phyloP scores from a whole-genome alignment of 2,329 filamentous ascomycete genomes.

The Xylariaceae sp. region DNA sequence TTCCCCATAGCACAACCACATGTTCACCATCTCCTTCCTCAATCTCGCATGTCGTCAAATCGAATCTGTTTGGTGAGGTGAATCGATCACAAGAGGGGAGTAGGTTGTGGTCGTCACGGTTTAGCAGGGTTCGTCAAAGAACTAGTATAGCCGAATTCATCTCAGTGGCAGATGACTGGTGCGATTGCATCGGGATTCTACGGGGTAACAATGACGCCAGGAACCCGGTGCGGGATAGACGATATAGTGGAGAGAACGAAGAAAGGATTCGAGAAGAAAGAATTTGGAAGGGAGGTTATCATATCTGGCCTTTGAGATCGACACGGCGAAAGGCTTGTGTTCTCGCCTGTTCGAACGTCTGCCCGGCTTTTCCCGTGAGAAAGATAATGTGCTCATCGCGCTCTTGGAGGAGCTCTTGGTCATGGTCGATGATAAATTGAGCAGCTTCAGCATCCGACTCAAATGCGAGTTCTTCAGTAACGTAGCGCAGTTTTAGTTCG shows the following conservation, averaged over 20 bases:
- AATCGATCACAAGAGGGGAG: slow-evolving; percentile 18
- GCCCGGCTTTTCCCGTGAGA: slow-evolving; percentile 67
- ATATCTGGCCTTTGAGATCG: slow-evolving; percentile 98
- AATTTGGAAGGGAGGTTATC: slow-evolving; percentile 32
- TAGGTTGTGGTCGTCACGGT: slow-evolving; percentile 16
- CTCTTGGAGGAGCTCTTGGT: slow-evolving; percentile 72
- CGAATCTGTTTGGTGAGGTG: slow-evolving; percentile 6
- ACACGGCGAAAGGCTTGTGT: slow-evolving; percentile 75
- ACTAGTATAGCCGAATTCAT: slow-evolving; percentile 14
- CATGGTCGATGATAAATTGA: slow-evolving; percentile 82
- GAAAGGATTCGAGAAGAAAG: slow-evolving; percentile 18
- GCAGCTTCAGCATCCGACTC: slow-evolving; percentile 87
- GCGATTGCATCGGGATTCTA: slow-evolving; percentile 6
- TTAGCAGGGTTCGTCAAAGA: slow-evolving; percentile 14
- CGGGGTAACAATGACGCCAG: background rate
- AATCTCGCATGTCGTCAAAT: slow-evolving; percentile 6
- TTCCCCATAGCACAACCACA: background rate
- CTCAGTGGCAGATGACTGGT: slow-evolving; percentile 1
- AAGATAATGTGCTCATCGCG: slow-evolving; percentile 70
- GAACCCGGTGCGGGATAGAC: background rate
- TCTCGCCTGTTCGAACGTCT: slow-evolving; percentile 70
- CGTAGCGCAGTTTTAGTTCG: slow-evolving; percentile 81
- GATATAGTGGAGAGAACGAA: slow-evolving; percentile 10
- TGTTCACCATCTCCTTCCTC: slow-evolving; percentile 6
- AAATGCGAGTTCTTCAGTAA: slow-evolving; percentile 94